Percentiles rank a stretch among this genome's conserved stretches.
phyloP scores from a whole-genome alignment of 1,139 yeast species.

The Yamadazyma siamensis region DNA sequence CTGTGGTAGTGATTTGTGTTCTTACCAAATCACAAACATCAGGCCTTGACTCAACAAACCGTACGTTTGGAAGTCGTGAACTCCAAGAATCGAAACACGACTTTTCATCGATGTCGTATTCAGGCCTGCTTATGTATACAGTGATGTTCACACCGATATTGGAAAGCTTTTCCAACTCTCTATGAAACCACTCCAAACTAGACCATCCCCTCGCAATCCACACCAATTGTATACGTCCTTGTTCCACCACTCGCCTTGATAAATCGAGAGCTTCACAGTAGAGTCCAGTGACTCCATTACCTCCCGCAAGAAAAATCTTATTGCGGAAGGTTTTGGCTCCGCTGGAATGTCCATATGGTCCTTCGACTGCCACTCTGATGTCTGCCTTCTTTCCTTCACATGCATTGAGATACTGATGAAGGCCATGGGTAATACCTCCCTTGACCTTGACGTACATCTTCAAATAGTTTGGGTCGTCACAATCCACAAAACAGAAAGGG shows the following conservation, averaged over 20 bases:
- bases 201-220: constrained; percentile 48
- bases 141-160: constrained; percentile 22
- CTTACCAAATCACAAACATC: constrained; percentile 19
- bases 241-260: constrained; percentile 11
- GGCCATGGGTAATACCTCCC: constrained; percentile 29
- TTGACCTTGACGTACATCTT: constrained; percentile 29
- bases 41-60: constrained; percentile 21
- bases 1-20: constrained; percentile 20
- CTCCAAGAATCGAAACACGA: neutral
- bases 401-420: constrained; percentile 23
- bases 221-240: constrained; percentile 13
- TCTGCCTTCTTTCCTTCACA: constrained; percentile 22
- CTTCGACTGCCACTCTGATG: constrained; percentile 32
- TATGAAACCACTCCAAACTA: constrained; percentile 43
- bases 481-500: constrained; percentile 30
- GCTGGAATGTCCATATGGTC: constrained; percentile 35
- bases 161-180: constrained; percentile 35
- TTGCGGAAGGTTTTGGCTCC: constrained; percentile 25
- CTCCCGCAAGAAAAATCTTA: constrained; percentile 35
- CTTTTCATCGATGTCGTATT: constrained; percentile 3
- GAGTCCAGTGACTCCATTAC: constrained; percentile 45
- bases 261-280: constrained; percentile 20
- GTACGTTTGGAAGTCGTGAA: neutral
- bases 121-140: constrained; percentile 18
- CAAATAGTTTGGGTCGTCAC: constrained; percentile 19